Percentiles rank a stretch among this genome's conserved stretches.
phyloP scores from a whole-genome alignment of 345 rosid species.

The Camelina neglecta region DNA sequence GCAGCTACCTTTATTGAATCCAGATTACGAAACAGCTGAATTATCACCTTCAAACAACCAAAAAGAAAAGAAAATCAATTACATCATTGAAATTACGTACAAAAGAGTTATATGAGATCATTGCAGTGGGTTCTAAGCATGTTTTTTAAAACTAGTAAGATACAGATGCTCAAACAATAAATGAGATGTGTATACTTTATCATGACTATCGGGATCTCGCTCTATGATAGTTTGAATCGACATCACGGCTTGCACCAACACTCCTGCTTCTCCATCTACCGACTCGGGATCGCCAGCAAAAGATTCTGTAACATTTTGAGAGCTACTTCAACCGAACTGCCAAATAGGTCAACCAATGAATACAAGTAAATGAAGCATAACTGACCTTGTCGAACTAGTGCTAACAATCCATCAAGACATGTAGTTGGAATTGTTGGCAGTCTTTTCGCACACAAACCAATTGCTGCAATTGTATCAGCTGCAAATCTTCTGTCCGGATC shows the following conservation, averaged over 20 bases:
- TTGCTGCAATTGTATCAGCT: conserved; percentile 83
- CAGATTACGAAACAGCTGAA: conserved; percentile 77
- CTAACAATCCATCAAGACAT: conserved; percentile 77
- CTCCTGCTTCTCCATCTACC: conserved; percentile 63
- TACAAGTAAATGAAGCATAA: conserved; percentile 33
- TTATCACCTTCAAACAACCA: conserved; percentile 61
- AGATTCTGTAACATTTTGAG: conserved; percentile 58
- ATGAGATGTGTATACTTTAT: conserved; percentile 61
- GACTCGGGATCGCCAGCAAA: conserved; percentile 53
- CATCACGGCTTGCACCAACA: conserved; percentile 75
- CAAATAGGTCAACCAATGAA: conserved; percentile 5
- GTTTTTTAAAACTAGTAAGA: conserved; percentile 1
- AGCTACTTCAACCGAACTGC: conserved; percentile 33
- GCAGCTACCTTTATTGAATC: conserved; percentile 87
- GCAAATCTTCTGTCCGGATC: conserved; percentile 94
- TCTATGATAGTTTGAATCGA: conserved; percentile 80
- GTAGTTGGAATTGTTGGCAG: conserved; percentile 69
- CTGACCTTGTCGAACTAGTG: conserved; percentile 71
- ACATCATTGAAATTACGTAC: conserved; percentile 8
- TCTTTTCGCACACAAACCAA: conserved; percentile 79
- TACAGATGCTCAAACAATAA: conserved; percentile 18
- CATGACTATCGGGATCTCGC: conserved; percentile 75
- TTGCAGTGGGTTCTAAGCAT: conserved; percentile 12
- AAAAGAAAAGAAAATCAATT: neutral
- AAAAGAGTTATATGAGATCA: conserved; percentile 25